Percentiles rank a stretch among this genome's conserved stretches.
Evolutionary conservation across 495 filamentous ascomycete species (phyloP).

Genomic region (Annulohypoxylon bovei): DNA sequence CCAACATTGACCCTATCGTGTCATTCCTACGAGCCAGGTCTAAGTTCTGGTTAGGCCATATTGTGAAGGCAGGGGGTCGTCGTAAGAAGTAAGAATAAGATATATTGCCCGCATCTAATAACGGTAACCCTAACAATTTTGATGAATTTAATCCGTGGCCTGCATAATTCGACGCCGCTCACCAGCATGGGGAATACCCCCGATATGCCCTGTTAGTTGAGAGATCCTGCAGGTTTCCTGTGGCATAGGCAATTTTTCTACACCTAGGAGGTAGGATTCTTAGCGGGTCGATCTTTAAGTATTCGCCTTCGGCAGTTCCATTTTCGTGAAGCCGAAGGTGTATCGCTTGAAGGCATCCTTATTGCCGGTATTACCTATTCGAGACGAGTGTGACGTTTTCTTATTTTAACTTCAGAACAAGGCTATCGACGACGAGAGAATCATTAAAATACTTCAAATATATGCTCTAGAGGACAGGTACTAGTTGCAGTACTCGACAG

Average conservation of each 20-base stretch:
- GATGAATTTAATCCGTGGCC: background rate
- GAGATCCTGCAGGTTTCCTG: background rate
- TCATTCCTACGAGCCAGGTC: background rate
- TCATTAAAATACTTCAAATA: background rate
- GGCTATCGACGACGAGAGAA: background rate
- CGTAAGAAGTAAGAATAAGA: background rate
- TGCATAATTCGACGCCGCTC: slow-evolving; percentile 1
- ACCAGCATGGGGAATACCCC: background rate
- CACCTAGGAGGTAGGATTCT: background rate
- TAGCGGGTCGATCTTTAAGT: background rate
- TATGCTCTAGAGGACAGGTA: background rate
- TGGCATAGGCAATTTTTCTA: background rate
- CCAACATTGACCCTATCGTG: slow-evolving; percentile 20
- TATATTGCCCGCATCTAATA: background rate
- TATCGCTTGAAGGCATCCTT: background rate
- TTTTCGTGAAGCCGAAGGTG: slow-evolving; percentile 2
- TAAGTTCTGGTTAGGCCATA: background rate
- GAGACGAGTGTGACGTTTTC: background rate
- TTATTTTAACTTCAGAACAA: background rate
- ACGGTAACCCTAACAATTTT: background rate
- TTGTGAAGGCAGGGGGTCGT: background rate
- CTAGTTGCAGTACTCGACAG: background rate
- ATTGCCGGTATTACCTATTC: background rate
- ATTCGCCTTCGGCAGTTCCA: slow-evolving; percentile 2
- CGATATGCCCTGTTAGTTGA: background rate